Conservation (phyloP, 306 rosid species). For the Lathyrus tuberosus region DNA sequence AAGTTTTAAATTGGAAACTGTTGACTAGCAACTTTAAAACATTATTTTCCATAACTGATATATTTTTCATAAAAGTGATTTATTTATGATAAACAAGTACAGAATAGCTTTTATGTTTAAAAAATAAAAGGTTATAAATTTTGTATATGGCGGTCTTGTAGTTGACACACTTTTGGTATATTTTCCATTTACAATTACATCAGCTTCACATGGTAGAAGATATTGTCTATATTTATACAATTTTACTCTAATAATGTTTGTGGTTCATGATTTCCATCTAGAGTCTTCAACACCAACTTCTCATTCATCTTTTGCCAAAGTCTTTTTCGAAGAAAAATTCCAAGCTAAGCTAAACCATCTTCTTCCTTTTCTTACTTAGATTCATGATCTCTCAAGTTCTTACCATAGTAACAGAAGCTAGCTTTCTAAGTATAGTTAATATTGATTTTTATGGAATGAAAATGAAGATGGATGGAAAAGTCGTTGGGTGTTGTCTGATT, state of each 20-base stretch:
- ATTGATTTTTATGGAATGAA: not conserved
- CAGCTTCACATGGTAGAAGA: too few relatives aligned
- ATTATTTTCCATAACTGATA: too few relatives aligned
- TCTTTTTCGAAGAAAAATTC: constrained; percentile 64
- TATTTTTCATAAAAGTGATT: too few relatives aligned
- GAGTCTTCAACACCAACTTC: constrained; percentile 18
- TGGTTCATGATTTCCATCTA: not conserved
- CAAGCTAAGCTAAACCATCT: constrained; percentile 44
- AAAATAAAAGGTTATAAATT: too few relatives aligned
- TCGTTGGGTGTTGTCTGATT: constrained; percentile 79
- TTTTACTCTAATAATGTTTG: not conserved
- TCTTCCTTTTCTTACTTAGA: not conserved
- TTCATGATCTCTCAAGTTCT: not conserved
- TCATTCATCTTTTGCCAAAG: constrained; percentile 46
- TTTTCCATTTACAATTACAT: too few relatives aligned
- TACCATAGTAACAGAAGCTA: not conserved
- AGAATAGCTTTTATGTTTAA: not conserved
- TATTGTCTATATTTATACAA: not conserved
- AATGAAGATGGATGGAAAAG: constrained; percentile 73
- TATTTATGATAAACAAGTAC: too few relatives aligned
- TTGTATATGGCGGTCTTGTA: too few relatives aligned
- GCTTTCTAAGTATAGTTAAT: not conserved
- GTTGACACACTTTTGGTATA: not conserved
- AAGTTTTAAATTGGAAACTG: too few relatives aligned
- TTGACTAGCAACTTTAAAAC: too few relatives aligned